These are phyloP conservation scores for Debaryomyces sp. DNA, from an alignment of 1,139 yeast genomes.

Conservation along the genomic window DNA sequence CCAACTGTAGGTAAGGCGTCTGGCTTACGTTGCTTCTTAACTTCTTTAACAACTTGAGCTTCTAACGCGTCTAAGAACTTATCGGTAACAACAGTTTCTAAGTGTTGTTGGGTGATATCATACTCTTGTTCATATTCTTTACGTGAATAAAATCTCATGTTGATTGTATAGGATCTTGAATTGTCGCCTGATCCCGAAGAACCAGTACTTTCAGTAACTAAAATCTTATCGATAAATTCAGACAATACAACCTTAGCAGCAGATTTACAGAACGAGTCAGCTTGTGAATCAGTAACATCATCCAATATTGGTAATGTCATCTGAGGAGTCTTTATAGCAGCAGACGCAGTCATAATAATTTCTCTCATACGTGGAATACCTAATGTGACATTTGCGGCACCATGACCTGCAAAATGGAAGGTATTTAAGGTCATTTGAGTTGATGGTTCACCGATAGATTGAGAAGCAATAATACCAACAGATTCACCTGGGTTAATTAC, in stretches of 20 bases:
- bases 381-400: constrained; percentile 98
- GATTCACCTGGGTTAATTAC: constrained; percentile 96
- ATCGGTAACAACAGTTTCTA: constrained; percentile 67
- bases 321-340: constrained; percentile 95
- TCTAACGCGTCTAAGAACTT: constrained; percentile 75
- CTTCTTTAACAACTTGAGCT: constrained; percentile 72
- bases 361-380: constrained; percentile 99
- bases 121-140: constrained; percentile 85
- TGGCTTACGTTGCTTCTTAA: constrained; percentile 73
- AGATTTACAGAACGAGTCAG: constrained; percentile 91
- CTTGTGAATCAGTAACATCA: constrained; percentile 82
- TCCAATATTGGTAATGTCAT: constrained; percentile 87
- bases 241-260: constrained; percentile 84
- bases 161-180: constrained; percentile 75
- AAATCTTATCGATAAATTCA: constrained; percentile 83
- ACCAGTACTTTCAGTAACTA: constrained; percentile 87
- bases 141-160: constrained; percentile 73
- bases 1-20: constrained; percentile 68
- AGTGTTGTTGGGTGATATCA: constrained; percentile 78
- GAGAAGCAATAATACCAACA: constrained; percentile 98
- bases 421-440: constrained; percentile 99
- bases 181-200: constrained; percentile 51
- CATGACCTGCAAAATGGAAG: constrained; percentile 99
- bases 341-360: constrained; percentile 98
- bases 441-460: constrained; percentile 98